Percentiles rank a stretch among this genome's conserved stretches.
These are phyloP conservation scores for Aleurites moluccanus DNA, from an alignment of 441 rosid genomes.

Conservation along the genomic window DNA sequence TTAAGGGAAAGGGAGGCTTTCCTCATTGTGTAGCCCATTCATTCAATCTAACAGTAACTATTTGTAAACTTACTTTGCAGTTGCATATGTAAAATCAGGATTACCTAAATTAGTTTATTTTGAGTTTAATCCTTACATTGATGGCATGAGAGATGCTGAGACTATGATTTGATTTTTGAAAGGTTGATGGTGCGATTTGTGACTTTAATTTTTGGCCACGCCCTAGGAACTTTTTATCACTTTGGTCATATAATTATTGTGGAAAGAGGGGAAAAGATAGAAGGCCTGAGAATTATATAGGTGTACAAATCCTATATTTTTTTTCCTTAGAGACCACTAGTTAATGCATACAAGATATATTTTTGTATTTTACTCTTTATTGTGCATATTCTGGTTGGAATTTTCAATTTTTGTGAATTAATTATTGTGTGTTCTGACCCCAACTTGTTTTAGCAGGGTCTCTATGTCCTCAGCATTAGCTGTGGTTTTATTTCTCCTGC, in stretches of 20 bases:
- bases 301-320: not conserved
- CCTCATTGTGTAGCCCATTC: not conserved
- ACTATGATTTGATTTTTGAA: not conserved
- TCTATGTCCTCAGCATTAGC: not conserved
- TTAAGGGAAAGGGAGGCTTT: not conserved
- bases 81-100: not conserved
- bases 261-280: not conserved
- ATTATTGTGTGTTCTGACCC: not conserved
- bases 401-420: not conserved
- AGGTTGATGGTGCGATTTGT: not conserved
- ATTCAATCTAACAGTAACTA: not conserved
- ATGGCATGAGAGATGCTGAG: not conserved
- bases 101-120: not conserved
- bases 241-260: not conserved
- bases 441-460: not conserved
- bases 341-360: not conserved
- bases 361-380: not conserved
- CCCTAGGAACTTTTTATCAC: not conserved
- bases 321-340: not conserved
- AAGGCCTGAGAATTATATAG: not conserved
- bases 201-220: not conserved
- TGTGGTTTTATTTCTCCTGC: slow-evolving; percentile 3
- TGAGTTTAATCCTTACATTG: not conserved
- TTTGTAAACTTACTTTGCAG: not conserved
- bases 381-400: not conserved